A percentile compares a stretch with the other conserved stretches of the same genome.
Evolutionary conservation across 176 grass and related monocot species (phyloP).

Genomic region (Stipa capillata): DNA sequence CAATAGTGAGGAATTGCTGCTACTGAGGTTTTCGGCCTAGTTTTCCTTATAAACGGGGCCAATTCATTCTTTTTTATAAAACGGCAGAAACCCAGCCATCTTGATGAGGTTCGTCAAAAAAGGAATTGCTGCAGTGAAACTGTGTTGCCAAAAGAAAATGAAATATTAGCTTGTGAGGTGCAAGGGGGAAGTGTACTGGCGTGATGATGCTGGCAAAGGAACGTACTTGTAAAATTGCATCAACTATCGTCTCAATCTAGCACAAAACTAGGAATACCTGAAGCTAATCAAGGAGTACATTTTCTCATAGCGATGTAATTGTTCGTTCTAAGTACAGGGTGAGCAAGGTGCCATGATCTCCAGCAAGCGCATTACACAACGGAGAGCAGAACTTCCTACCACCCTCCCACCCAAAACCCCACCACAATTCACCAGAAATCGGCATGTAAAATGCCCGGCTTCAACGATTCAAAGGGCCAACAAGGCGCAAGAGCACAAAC

Average conservation of each 20-base stretch:
- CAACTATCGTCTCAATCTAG: neutral
- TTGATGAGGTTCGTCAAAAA: too few species aligned
- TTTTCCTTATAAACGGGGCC: too few species aligned
- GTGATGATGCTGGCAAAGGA: neutral
- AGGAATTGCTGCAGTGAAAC: neutral
- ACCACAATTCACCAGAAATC: neutral
- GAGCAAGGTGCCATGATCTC: neutral
- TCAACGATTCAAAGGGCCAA: neutral
- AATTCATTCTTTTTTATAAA: neutral
- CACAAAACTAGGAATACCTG: neutral
- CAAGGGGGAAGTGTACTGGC: neutral
- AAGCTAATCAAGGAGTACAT: neutral
- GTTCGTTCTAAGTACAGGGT: neutral
- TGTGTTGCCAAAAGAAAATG: neutral
- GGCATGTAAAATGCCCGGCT: neutral
- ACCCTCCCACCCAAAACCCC: too few species aligned
- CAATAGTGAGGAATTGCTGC: neutral
- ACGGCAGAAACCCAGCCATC: too few species aligned
- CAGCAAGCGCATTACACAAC: neutral
- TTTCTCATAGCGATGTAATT: neutral
- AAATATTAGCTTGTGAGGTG: too few species aligned
- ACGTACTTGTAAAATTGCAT: neutral
- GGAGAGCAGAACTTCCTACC: neutral
- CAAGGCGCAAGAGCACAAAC: neutral
- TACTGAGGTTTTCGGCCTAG: too few species aligned